phyloP scores from a whole-genome alignment of 2,329 filamentous ascomycete genomes.

The Penicillium concentricum region DNA sequence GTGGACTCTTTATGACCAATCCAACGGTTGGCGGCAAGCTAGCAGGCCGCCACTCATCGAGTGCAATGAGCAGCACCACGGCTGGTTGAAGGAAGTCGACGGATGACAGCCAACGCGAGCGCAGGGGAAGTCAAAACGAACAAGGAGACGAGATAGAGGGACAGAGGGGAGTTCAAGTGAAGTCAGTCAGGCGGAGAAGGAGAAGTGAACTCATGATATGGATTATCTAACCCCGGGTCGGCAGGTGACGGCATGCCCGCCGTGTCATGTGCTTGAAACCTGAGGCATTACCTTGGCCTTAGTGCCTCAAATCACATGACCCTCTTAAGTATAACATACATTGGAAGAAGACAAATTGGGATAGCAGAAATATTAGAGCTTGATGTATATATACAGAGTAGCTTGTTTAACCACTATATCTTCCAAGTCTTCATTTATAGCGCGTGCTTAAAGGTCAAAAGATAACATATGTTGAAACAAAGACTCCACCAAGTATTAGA shows the following conservation, averaged over 20 bases:
- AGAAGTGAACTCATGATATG: slow-evolving; percentile 15
- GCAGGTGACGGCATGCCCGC: slow-evolving; percentile 14
- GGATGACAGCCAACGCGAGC: slow-evolving; percentile 11
- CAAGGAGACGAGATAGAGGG: slow-evolving; percentile 3
- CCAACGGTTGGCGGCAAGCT: slow-evolving; percentile 30
- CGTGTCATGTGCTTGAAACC: slow-evolving; percentile 11
- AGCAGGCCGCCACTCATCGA: slow-evolving; percentile 37
- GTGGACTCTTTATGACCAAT: slow-evolving; percentile 32
- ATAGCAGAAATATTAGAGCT: background rate
- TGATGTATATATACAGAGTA: background rate
- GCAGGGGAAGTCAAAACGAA: slow-evolving; percentile 2
- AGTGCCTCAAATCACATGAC: background rate
- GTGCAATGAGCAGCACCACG: slow-evolving; percentile 23
- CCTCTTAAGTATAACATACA: background rate
- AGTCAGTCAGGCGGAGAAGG: slow-evolving; percentile 22
- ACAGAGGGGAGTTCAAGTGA: slow-evolving; percentile 5
- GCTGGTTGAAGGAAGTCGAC: slow-evolving; percentile 13
- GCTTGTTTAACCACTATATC: background rate
- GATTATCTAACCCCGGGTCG: slow-evolving; percentile 18
- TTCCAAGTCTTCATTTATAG: too few relatives aligned
- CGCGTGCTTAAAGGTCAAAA: background rate
- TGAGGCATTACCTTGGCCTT: background rate
- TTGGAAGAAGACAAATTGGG: background rate
- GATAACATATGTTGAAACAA: background rate
- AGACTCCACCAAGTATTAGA: background rate